Percentiles rank a stretch among this genome's conserved stretches.
Conservation (phyloP, 768 basidiomycete species). For the Postia placenta region DNA sequence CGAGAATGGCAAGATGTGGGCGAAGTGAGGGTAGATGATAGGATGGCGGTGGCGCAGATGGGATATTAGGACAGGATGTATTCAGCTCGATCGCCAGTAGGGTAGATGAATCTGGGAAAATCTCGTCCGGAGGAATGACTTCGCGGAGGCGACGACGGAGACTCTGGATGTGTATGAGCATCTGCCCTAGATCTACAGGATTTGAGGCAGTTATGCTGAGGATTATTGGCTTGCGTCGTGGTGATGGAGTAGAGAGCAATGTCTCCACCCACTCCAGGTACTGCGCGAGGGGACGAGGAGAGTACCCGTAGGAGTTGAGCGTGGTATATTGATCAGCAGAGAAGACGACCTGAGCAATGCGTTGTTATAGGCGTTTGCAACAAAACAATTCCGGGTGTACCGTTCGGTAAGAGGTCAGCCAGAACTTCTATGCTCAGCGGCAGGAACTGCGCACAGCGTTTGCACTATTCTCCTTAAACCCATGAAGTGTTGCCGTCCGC, state of each 20-base stretch:
- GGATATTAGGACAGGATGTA: conserved; percentile 80
- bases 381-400: too few species aligned
- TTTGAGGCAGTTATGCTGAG: conserved; percentile 71
- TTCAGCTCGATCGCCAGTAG: conserved; percentile 75
- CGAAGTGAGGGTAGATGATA: conserved; percentile 50
- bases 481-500: conserved; percentile 64
- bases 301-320: conserved; percentile 85
- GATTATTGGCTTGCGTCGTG: conserved; percentile 55
- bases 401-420: not conserved
- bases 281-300: conserved; percentile 60
- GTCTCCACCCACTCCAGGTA: conserved; percentile 62
- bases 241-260: conserved; percentile 36
- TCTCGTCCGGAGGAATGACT: conserved; percentile 19
- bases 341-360: not conserved
- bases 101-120: conserved; percentile 21
- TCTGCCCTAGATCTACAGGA: conserved; percentile 40
- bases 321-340: conserved; percentile 34
- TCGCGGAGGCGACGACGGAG: conserved; percentile 38
- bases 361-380: too few species aligned
- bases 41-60: conserved; percentile 52
- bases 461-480: conserved; percentile 58
- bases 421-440: not conserved
- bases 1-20: conserved; percentile 51
- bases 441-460: conserved; percentile 56
- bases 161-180: conserved; percentile 55